Percentiles rank a stretch among this genome's conserved stretches.
Evolutionary conservation across 2,329 filamentous ascomycete species (phyloP).

Genomic region (Zalaria obscura): DNA sequence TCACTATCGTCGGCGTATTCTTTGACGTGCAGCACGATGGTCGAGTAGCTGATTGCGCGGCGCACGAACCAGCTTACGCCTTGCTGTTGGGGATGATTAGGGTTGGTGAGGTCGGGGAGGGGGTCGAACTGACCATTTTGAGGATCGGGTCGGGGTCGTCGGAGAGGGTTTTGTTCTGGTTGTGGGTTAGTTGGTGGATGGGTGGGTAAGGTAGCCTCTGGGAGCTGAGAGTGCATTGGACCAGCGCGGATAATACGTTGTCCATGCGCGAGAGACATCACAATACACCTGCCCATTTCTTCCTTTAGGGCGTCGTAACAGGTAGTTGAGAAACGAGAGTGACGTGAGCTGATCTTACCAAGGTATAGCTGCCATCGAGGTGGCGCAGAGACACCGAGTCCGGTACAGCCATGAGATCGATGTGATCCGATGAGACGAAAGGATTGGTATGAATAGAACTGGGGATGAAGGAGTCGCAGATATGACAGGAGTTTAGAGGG

Average conservation of each 20-base stretch:
- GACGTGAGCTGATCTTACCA: neutral
- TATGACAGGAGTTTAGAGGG: no score
- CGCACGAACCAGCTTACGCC: conserved; percentile 24
- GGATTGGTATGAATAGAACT: no score
- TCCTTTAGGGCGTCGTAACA: no score
- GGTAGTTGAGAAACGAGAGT: no score
- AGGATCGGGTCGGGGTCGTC: conserved; percentile 56
- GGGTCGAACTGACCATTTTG: conserved; percentile 31
- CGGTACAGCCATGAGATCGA: neutral
- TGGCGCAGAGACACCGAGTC: neutral
- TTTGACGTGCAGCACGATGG: conserved; percentile 49
- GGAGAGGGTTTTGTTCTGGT: conserved; percentile 61
- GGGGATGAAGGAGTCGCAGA: no score
- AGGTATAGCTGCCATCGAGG: neutral
- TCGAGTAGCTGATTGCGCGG: conserved; percentile 49
- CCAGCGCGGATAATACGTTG: neutral
- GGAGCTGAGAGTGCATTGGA: neutral
- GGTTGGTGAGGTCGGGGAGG: neutral
- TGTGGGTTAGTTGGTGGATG: neutral
- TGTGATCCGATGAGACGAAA: no score
- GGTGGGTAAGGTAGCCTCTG: neutral
- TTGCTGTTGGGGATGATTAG: conserved; percentile 14
- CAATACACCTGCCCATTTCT: no score
- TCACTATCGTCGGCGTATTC: conserved; percentile 32
- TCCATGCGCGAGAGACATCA: neutral